Evolutionary conservation across 805 yeast species (phyloP).

Genomic region (Metschnikowia rubicola): DNA sequence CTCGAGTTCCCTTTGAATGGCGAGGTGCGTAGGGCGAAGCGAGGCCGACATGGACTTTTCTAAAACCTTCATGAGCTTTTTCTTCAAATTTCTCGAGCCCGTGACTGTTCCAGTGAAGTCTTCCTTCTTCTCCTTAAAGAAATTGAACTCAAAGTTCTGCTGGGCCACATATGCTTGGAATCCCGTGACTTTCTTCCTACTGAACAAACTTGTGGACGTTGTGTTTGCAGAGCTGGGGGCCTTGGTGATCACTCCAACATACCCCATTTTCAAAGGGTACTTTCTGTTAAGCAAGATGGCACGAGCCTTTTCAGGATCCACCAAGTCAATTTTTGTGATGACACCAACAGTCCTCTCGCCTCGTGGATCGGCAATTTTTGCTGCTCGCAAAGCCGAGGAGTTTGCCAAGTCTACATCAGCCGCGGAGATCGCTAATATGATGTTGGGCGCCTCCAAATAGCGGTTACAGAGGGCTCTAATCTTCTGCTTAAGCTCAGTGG

Average conservation of each 20-base stretch:
- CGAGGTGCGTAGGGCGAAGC: constrained; percentile 77
- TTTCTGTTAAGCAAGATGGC: constrained; percentile 67
- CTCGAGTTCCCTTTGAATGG: constrained; percentile 88
- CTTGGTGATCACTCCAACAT: constrained; percentile 95
- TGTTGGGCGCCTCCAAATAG: constrained; percentile 87
- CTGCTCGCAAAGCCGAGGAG: constrained; percentile 89
- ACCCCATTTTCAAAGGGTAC: constrained; percentile 93
- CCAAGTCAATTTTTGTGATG: constrained; percentile 88
- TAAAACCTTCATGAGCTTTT: constrained; percentile 77
- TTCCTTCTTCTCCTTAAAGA: constrained; percentile 60
- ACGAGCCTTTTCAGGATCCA: constrained; percentile 70
- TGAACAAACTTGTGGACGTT: constrained; percentile 38
- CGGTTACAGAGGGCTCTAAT: constrained; percentile 78
- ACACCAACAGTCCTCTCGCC: constrained; percentile 98
- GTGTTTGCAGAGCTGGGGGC: constrained; percentile 48
- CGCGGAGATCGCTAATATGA: constrained; percentile 91
- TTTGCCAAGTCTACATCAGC: constrained; percentile 98
- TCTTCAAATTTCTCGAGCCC: constrained; percentile 72
- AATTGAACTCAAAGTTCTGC: constrained; percentile 54
- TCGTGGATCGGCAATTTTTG: constrained; percentile 82
- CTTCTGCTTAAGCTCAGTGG: constrained; percentile 71
- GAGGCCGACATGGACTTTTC: constrained; percentile 90
- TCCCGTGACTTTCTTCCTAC: constrained; percentile 44
- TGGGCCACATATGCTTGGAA: constrained; percentile 65
- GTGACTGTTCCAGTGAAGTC: constrained; percentile 62